Conservation (phyloP, 164 flowering plant genomes). For the Kalanchoe fedtschenkoi region DNA sequence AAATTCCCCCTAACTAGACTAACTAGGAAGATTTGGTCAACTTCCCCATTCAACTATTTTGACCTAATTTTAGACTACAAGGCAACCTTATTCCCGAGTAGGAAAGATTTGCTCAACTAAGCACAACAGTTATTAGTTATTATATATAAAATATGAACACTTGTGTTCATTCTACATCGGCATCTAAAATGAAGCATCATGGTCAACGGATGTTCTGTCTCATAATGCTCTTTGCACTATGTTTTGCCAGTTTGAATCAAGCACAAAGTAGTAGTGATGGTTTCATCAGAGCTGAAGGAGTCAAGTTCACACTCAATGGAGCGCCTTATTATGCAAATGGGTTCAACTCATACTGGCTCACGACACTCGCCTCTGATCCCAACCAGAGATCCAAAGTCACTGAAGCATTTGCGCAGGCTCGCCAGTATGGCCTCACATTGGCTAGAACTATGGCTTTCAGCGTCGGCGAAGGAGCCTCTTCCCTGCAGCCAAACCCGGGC, state of each 20-base stretch:
- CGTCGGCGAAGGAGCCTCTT: constrained; percentile 41
- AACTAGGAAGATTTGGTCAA: no score
- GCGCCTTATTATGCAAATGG: constrained; percentile 63
- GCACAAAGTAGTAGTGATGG: background rate
- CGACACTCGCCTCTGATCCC: constrained; percentile 52
- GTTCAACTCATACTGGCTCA: constrained; percentile 87
- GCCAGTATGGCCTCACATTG: constrained; percentile 42
- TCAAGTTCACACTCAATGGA: constrained; percentile 24
- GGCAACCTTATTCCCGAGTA: no score
- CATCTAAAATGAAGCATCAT: background rate
- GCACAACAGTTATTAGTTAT: no score
- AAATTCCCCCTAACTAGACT: no score
- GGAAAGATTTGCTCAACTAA: no score
- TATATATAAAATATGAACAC: no score
- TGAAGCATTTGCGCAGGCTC: constrained; percentile 48
- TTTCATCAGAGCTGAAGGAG: background rate
- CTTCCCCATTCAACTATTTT: no score
- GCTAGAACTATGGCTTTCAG: constrained; percentile 82
- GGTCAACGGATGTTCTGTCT: background rate
- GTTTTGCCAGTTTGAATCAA: background rate
- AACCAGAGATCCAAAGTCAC: constrained; percentile 51
- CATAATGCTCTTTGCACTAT: background rate
- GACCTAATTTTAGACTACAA: no score
- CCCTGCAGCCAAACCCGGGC: constrained; percentile 69
- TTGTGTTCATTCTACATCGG: no score